phyloP scores from a whole-genome alignment of 768 basidiomycete genomes.

The Russula ochroleuca region DNA sequence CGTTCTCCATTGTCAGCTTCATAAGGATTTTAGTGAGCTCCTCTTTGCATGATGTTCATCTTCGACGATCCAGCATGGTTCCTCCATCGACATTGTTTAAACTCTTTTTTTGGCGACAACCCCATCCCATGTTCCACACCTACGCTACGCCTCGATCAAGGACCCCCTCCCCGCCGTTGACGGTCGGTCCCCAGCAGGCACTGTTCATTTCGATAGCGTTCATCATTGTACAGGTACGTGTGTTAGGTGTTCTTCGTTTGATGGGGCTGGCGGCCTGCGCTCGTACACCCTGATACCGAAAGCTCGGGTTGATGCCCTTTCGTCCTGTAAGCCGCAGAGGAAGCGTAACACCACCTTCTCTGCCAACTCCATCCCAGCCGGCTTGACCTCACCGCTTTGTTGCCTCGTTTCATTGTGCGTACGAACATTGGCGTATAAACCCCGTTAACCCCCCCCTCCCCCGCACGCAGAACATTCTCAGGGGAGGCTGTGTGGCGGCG shows the following conservation, averaged over 20 bases:
- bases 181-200: slow-evolving; percentile 38
- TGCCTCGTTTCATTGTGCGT: slow-evolving; percentile 69
- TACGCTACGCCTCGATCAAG: slow-evolving; percentile 23
- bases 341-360: slow-evolving; percentile 65
- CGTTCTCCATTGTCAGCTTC: slow-evolving; percentile 71
- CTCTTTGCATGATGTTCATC: slow-evolving; percentile 59
- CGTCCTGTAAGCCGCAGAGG: slow-evolving; percentile 4
- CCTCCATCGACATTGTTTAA: slow-evolving; percentile 62
- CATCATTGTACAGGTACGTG: slow-evolving; percentile 70
- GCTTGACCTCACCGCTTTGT: slow-evolving; percentile 69
- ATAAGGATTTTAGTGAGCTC: slow-evolving; percentile 64
- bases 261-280: background rate
- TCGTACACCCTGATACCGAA: background rate
- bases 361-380: slow-evolving; percentile 78
- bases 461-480: slow-evolving; percentile 57
- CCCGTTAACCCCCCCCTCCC: background rate
- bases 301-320: slow-evolving; percentile 28
- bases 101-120: slow-evolving; percentile 57
- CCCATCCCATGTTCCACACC: no score
- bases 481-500: slow-evolving; percentile 81
- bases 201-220: slow-evolving; percentile 79
- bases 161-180: slow-evolving; percentile 21
- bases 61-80: slow-evolving; percentile 79
- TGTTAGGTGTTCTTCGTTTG: background rate
- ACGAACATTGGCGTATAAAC: background rate